Base-by-base conservation (phyloP, 306 rosid species). In the Gastrolobium villosum region DNA sequence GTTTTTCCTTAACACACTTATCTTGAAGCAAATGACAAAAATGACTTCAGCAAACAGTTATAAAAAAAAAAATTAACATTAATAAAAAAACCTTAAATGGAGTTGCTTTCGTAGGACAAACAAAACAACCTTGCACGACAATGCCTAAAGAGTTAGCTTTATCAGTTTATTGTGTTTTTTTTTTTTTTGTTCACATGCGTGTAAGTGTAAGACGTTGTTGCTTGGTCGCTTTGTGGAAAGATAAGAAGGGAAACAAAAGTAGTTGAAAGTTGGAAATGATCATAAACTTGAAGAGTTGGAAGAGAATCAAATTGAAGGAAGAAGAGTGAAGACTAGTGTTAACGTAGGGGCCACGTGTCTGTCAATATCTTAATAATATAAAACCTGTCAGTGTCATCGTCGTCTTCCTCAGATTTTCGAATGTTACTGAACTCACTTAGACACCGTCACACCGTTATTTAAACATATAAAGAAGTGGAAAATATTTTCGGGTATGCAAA, bases 201-300 rank as follows among this genome's bases (percentile, higher is more conserved):
- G 79, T 4, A 35, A 65, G 73, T 28, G 40, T 3, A 35, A 64
- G 49, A 70, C 13, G 48, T 65, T 53, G 76, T 87, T 85, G 88
- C 91, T 84, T 89, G 65, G 71, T 70, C 73, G 85, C 32, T 79
- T 79, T 74, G 64, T 82, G 68, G 53, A 66, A 30, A 69, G 41
- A 65, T 20, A 74, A 74, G 10, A 45, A 41, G 2, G 41, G 31
- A 59, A 74, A 3, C 31, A 79, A 45, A 45, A 45, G 69, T 13
- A 62, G 45, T 15, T 62, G 74, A 32, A 43, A 56, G 56, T 70
- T 79, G 66, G 46, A 57, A 10, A 49, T 14, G 15, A 72, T 20
- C 26, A 20, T 65, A 55, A 79, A 69, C 75, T 80, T 81, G 64
- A 30, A 65, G 74, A 10, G 39, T 55, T 53, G 41, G 75, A 76